A percentile compares a stretch with the other conserved stretches of the same genome.
phyloP scores from a whole-genome alignment of 805 yeast genomes.

The Ogataea dorogensis region DNA sequence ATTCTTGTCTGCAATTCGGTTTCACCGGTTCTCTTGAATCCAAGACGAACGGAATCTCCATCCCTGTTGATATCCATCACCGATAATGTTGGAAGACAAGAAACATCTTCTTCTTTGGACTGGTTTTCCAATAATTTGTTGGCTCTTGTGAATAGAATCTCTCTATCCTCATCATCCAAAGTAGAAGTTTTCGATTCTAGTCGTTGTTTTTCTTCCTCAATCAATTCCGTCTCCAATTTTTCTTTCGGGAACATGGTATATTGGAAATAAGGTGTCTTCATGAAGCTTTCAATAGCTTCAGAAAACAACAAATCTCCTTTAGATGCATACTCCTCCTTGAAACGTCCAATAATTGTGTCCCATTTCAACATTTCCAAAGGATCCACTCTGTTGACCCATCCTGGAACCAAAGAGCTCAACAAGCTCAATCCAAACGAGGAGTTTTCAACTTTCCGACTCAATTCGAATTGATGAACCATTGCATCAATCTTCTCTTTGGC shows the following conservation, averaged over 20 bases:
- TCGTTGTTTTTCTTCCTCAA: conserved; percentile 55
- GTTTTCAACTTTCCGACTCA: conserved; percentile 79
- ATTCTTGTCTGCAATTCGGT: conserved; percentile 29
- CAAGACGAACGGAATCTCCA: conserved; percentile 42
- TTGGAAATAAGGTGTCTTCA: conserved; percentile 57
- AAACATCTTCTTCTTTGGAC: conserved; percentile 65
- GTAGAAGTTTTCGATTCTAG: conserved; percentile 41
- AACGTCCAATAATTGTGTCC: conserved; percentile 54
- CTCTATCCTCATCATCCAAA: conserved; percentile 55
- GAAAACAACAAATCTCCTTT: conserved; percentile 59
- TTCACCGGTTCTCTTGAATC: conserved; percentile 25
- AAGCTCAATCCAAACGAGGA: conserved; percentile 86
- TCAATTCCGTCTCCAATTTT: conserved; percentile 48
- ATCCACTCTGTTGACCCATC: conserved; percentile 81
- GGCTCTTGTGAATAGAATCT: conserved; percentile 60
- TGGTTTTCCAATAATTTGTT: conserved; percentile 59
- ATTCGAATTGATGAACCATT: conserved; percentile 81
- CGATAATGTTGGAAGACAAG: conserved; percentile 75
- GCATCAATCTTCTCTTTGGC: conserved; percentile 71
- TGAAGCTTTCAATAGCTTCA: conserved; percentile 51
- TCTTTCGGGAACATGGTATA: conserved; percentile 76
- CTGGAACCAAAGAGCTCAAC: conserved; percentile 70
- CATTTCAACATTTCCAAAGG: conserved; percentile 69
- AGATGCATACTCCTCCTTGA: conserved; percentile 56
- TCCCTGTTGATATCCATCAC: conserved; percentile 67